Evolutionary conservation across 306 rosid species (phyloP), one percentile per base, ranked within the genome.

Genomic region (Senna siamea): DNA sequence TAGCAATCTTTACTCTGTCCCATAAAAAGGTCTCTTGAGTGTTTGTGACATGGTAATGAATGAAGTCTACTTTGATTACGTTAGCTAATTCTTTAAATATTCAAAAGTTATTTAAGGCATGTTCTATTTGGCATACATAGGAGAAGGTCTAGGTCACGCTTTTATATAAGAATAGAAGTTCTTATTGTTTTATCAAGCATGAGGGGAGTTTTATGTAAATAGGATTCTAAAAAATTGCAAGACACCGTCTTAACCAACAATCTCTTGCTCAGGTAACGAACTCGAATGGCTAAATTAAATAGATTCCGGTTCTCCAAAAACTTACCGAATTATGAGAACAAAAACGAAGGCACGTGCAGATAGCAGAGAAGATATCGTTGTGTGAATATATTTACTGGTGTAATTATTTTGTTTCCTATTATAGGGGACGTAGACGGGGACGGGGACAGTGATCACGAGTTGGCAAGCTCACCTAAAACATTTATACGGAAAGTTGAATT

Each of bases 361-460:
- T 0, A 28, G 38, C 4, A 57, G 30, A 65, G 13, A 2, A 40
- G 2, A 19, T 3, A 61, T 43, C 18, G 20, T 13, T 51, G 17
- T 37, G 18, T 56, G 44, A 32, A 77, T 48, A 63, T 23, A 71
- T 55, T 20, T 70, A 48, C 9, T n/a, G 6, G 47, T 18, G 18
- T 28, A 56, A 55, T 60, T 55, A 61, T 46, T 59, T 47, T 26
- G 43, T 62, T 47, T 72, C 74, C 67, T 68, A 50, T 38, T 56
- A 11, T 67, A 72, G 80, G 77, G 55, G 48, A 37, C n/a, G n/a
- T n/a, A n/a, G n/a, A n/a, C n/a, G n/a, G n/a, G n/a, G n/a, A n/a
- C n/a, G n/a, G 26, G 35, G 74, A 10, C 58, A 54, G 32, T 44
- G 48, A 53, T 68, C 22, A 41, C 19, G 63, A 44, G 17, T 41